phyloP scores from a whole-genome alignment of 2,329 filamentous ascomycete genomes.

The Botrytis aclada region DNA sequence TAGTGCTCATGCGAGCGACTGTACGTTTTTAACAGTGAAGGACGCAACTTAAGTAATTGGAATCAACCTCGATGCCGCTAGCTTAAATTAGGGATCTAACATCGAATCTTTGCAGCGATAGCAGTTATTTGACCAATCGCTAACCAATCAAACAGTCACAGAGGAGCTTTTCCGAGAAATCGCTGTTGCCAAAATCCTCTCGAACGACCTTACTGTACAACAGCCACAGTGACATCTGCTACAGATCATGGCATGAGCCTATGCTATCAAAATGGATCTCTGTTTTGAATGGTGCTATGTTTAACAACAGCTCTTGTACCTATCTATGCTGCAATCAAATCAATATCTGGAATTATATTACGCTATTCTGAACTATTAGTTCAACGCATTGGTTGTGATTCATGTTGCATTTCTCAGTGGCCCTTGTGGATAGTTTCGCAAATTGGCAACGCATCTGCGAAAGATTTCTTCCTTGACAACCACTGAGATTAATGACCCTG shows the following conservation, averaged over 20 bases:
- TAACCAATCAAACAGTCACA: not conserved
- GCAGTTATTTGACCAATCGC: not conserved
- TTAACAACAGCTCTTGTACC: not conserved
- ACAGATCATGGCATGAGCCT: not conserved
- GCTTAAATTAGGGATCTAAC: too few relatives aligned
- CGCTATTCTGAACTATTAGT: not conserved
- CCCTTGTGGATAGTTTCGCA: not conserved
- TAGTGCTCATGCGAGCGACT: not conserved
- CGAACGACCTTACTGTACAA: not conserved
- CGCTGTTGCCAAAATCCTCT: not conserved
- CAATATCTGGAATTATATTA: not conserved
- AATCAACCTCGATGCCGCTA: not conserved
- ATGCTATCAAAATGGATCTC: not conserved
- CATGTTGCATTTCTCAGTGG: not conserved
- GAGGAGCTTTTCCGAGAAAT: not conserved
- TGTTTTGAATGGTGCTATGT: not conserved
- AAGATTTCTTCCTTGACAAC: not conserved
- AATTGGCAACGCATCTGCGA: not conserved
- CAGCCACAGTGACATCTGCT: not conserved
- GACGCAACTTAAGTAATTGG: not conserved
- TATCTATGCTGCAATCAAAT: not conserved
- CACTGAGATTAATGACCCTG: not conserved
- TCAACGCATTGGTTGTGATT: not conserved
- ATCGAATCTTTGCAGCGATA: not conserved
- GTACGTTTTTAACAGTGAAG: not conserved